A percentile compares a stretch with the other conserved stretches of the same genome.
Conservation (phyloP, 108 stramenopile genomes). For the Skeletonema tropicum region DNA sequence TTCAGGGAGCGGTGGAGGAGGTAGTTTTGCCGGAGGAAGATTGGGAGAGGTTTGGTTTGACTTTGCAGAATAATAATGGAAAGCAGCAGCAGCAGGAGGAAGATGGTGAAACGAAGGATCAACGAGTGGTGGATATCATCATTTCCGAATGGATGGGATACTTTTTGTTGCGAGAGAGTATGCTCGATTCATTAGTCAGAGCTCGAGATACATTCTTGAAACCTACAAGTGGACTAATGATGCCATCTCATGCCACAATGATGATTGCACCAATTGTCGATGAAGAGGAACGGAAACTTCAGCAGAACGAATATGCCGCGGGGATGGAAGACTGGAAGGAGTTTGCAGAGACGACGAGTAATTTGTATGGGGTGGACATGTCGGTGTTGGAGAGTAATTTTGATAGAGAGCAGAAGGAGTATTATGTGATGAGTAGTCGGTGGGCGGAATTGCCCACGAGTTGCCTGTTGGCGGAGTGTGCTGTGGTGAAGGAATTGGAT, state of each 20-base stretch:
- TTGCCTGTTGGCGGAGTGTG: conserved; percentile 82
- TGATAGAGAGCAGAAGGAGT: conserved; percentile 95
- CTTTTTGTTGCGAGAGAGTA: conserved; percentile 48
- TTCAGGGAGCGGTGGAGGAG: conserved; percentile 16
- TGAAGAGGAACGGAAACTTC: conserved; percentile 88
- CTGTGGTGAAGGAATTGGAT: conserved; percentile 80
- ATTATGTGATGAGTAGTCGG: conserved; percentile 88
- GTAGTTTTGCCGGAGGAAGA: too few relatives aligned
- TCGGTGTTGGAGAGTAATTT: conserved; percentile 78
- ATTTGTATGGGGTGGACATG: conserved; percentile 94
- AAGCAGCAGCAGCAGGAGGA: too few relatives aligned
- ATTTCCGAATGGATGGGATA: too few relatives aligned
- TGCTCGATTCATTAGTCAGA: too few relatives aligned
- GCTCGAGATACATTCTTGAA: too few relatives aligned
- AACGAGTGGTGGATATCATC: too few relatives aligned
- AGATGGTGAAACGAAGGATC: too few relatives aligned
- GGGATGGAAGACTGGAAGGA: conserved; percentile 94
- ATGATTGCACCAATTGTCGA: conserved; percentile 89
- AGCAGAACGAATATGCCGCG: conserved; percentile 77
- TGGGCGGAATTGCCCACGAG: conserved; percentile 93
- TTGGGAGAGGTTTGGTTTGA: too few relatives aligned
- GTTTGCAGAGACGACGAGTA: conserved; percentile 84
- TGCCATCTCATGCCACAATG: conserved; percentile 96
- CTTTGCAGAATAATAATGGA: too few relatives aligned
- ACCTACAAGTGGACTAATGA: conserved; percentile 87